Base-by-base conservation (phyloP, 495 filamentous ascomycete genomes). In the Neurospora sp. region DNA sequence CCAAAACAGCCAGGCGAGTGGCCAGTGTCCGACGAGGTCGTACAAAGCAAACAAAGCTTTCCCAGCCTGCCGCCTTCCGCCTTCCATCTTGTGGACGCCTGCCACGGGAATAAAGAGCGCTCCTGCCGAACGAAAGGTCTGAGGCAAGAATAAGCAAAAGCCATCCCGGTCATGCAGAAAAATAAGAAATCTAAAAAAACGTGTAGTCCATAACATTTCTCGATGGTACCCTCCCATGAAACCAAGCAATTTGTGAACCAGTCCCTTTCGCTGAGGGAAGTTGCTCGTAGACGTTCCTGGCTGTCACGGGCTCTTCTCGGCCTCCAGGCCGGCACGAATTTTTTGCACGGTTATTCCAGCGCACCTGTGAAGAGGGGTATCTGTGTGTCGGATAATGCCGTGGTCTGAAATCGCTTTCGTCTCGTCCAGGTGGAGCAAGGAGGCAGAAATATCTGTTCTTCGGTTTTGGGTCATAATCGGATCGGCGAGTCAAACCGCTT, bases 81-180 rank as follows among this genome's bases (percentile, higher is more conserved):
- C 14, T 11, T 59, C 69, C 53, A 68, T 22, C 68, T 77, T 74
- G 80, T 81, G 82, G 80, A 79, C 74, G 72, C 76, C 80, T 74
- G 80, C 83, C 82, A 83, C 81, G 77, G 76, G 78, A 79, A 79
- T 71, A 76, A 79, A 77, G 76, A 77, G 77, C 80, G 53, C 22
- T 27, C 77, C 79, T 77, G 79, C 77, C 76, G 80, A 78, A 79
- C 76, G 80, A 42, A 69, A 44, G 44, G 16, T 71, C 18, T 73
- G 72, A 69, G 73, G 72, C 68, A 71, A 74, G 70, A 78, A 77
- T 73, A 80, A 79, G 76, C 77, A 81, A 80, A 81, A 81, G 76
- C 75, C 79, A 79, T 79, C 75, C 77, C 78, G 71, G 81, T 83
- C 81, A 85, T 85, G 83, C 81, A 86, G 80, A 82, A 81, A 78